Conservation (phyloP, 1,284 basidiomycete genomes). For the Trichosporon inkin region DNA sequence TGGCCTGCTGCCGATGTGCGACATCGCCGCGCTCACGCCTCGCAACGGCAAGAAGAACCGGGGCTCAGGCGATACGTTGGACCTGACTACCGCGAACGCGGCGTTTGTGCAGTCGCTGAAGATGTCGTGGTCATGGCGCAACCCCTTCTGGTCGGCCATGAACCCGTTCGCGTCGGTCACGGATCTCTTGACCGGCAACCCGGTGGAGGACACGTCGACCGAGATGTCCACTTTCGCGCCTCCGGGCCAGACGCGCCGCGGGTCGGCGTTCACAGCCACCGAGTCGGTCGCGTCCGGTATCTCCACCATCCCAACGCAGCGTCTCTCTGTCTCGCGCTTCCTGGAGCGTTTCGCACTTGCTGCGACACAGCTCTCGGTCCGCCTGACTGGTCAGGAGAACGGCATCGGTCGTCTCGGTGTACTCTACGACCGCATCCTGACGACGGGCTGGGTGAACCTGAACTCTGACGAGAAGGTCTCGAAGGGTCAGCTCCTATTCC, state of each 20-base stretch:
- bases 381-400: constrained; percentile 42
- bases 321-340: constrained; percentile 42
- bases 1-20: constrained; percentile 51
- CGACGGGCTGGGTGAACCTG: constrained; percentile 50
- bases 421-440: constrained; percentile 52
- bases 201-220: not conserved
- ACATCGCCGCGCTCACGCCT: constrained; percentile 43
- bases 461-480: constrained; percentile 47
- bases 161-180: constrained; percentile 22
- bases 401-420: constrained; percentile 49
- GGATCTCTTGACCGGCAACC: not conserved
- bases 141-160: constrained; percentile 29
- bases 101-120: constrained; percentile 51
- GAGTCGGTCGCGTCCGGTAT: constrained; percentile 10
- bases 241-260: constrained; percentile 3
- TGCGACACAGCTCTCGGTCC: constrained; percentile 38
- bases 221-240: not conserved
- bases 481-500: constrained; percentile 52
- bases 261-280: constrained; percentile 12
- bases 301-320: constrained; percentile 6
- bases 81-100: constrained; percentile 49
- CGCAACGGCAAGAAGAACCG: constrained; percentile 17
- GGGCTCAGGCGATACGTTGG: constrained; percentile 24
- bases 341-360: constrained; percentile 46
- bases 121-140: constrained; percentile 51